Base-by-base conservation (phyloP, 2,329 filamentous ascomycete species). In the Penicillium rolfsii region DNA sequence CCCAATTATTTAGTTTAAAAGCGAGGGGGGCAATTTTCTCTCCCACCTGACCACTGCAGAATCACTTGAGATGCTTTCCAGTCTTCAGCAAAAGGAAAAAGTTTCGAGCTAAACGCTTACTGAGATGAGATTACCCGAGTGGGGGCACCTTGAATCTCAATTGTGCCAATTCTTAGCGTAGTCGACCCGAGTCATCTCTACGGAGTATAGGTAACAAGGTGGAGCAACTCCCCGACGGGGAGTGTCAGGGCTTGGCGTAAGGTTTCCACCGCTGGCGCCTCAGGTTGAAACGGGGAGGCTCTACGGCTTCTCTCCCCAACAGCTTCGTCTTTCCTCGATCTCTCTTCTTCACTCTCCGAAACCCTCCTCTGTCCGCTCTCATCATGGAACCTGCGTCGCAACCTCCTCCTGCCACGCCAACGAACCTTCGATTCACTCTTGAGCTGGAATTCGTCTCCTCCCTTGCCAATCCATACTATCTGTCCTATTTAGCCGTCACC, bases 371-470 rank as follows among this genome's bases (percentile, higher is more conserved):
- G 30, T 6, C n/a, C 4, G n/a, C 50, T 59, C 19, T 14, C 62
- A 64, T 12, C 61, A 70, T 70, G 67, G 67, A 70, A 55, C 49
- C 59, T 24, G 50, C 60, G 8, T 35, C 52, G 24, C 68, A 72
- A 58, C 73, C 71, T 26, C 74, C 74, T 2, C 69, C 76, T 46
- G 74, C 78, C 11, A 72, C 70, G 1, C 71, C 77, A 11, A 74
- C 77, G 11, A 79, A 79, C 56, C 78, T 79, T 24, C 80, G 81
- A 30, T 83, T 83, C 62, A 80, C 78, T 11, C 73, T 82, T 45
- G 81, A 82, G 66, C 75, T 83, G 33, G 81, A 83, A 66, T 82
- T 82, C 55, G 80, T 82, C 53, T 78, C 79, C 43, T 79, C 79
- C n/a, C 76, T 82, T 28, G 77, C 79, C 49, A 82, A 81, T 59